phyloP scores from a whole-genome alignment of 371 early-diverging fungal species.

The Apophysomyces elegans region DNA sequence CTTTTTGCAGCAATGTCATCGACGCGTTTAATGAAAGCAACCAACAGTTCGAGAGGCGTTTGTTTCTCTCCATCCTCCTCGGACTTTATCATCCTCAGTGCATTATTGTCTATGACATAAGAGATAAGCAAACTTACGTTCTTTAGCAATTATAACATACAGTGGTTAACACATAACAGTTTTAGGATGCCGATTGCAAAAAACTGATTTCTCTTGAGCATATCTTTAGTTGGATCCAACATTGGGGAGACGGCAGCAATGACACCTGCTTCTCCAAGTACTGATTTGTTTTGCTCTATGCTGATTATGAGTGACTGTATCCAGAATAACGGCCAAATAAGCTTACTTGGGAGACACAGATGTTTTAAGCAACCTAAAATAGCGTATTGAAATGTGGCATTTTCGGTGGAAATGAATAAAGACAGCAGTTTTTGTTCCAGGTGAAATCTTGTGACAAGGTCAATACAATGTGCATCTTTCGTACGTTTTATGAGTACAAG shows the following conservation, averaged over 20 bases:
- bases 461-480: conserved; percentile 61
- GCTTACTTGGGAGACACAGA: conserved; percentile 61
- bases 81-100: conserved; percentile 32
- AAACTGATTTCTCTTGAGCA: conserved; percentile 66
- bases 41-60: conserved; percentile 42
- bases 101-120: conserved; percentile 35
- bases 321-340: neutral
- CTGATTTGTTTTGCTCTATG: conserved; percentile 50
- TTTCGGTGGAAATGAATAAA: conserved; percentile 52
- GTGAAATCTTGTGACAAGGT: conserved; percentile 57
- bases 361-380: conserved; percentile 65
- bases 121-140: neutral
- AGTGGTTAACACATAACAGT: conserved; percentile 53
- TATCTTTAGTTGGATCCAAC: conserved; percentile 57
- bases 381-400: conserved; percentile 62
- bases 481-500: neutral
- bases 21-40: conserved; percentile 51
- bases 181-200: conserved; percentile 66
- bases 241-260: conserved; percentile 52
- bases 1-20: conserved; percentile 66
- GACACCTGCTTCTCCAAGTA: conserved; percentile 54
- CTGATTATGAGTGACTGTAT: neutral
- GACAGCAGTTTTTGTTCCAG: conserved; percentile 51
- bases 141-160: conserved; percentile 28
- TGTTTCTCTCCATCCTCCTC: neutral